Evolutionary conservation across 345 rosid species (phyloP).

Genomic region (Hibiscus syriacus): DNA sequence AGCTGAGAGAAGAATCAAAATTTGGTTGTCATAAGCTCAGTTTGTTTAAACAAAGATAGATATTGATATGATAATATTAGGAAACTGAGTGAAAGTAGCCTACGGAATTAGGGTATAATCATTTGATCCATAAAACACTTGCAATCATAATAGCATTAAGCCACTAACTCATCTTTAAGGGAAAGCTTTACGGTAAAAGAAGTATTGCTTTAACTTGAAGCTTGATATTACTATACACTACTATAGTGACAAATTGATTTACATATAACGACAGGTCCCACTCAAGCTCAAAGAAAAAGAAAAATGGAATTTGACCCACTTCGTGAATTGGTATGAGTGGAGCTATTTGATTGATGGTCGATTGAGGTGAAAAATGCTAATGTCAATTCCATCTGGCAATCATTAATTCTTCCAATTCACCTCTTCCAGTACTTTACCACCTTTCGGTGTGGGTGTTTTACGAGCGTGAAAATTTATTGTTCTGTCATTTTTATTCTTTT

Average conservation of each 20-base stretch:
- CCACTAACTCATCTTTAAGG: neutral
- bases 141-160: neutral
- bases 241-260: no score
- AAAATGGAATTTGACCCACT: no score
- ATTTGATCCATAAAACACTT: neutral
- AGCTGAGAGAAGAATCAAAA: no score
- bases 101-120: neutral
- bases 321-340: neutral
- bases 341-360: no score
- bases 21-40: no score
- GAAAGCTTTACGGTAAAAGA: neutral
- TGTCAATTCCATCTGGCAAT: neutral
- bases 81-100: no score
- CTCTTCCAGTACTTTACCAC: neutral
- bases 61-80: no score
- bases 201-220: slow-evolving; percentile 1
- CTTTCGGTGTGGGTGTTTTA: neutral
- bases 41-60: no score
- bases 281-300: neutral
- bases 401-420: neutral
- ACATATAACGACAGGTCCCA: neutral
- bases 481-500: neutral
- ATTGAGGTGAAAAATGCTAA: no score
- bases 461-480: neutral
- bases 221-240: neutral